These are phyloP conservation scores for Debaryomyces fabryi DNA, from an alignment of 1,139 yeast species.

Conservation along the genomic window DNA sequence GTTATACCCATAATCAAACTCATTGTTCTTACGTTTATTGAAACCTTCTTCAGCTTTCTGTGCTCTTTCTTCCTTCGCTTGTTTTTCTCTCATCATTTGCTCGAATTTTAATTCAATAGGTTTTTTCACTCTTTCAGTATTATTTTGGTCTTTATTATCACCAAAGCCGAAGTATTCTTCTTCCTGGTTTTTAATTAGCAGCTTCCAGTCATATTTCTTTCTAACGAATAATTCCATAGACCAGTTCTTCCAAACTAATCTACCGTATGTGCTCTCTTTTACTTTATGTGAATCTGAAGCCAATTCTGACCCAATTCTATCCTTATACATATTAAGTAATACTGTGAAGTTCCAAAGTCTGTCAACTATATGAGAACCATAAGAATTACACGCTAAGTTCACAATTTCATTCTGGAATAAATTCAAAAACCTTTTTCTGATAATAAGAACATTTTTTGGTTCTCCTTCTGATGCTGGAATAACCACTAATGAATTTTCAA, in stretches of 20 bases:
- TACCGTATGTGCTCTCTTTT: constrained; percentile 85
- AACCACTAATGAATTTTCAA: constrained; percentile 60
- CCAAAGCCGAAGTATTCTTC: constrained; percentile 42
- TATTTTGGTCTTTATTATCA: constrained; percentile 19
- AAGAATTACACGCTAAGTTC: constrained; percentile 77
- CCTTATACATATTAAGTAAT: constrained; percentile 81
- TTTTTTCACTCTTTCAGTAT: constrained; percentile 29
- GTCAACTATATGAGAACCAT: constrained; percentile 91
- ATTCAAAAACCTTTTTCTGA: constrained; percentile 73
- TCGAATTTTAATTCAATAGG: constrained; percentile 52
- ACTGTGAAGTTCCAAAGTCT: constrained; percentile 78
- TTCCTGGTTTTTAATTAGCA: constrained; percentile 70
- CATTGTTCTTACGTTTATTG: constrained; percentile 24
- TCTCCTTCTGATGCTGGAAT: constrained; percentile 33
- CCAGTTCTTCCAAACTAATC: constrained; percentile 96
- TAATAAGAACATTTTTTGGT: constrained; percentile 52
- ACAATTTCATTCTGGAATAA: constrained; percentile 56
- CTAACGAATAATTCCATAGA: constrained; percentile 73
- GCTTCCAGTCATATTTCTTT: constrained; percentile 83
- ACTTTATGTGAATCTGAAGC: constrained; percentile 63
- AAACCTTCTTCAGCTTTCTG: constrained; percentile 17
- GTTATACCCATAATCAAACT: constrained; percentile 19
- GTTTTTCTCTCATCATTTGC: constrained; percentile 34
- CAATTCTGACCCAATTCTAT: constrained; percentile 76
- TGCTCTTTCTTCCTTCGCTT: constrained; percentile 29